Base-by-base conservation (phyloP, 139 green algal genomes). In the Picochlorum sp. region DNA sequence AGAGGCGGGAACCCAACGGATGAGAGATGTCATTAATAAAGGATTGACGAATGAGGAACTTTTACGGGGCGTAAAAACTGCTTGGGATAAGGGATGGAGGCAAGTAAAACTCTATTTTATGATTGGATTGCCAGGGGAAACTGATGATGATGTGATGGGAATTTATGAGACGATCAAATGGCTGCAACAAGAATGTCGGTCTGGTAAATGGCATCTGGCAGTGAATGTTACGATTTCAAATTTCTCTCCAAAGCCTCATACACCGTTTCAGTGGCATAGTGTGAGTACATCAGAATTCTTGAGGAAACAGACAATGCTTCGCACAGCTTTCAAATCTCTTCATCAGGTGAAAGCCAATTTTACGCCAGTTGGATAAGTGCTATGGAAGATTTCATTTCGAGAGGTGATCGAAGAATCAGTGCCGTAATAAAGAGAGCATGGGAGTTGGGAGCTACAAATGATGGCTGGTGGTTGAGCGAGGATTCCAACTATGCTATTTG, bases 211-310 rank as follows among this genome's bases (percentile, higher is more conserved):
- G 74, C 78, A 86, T 54, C 66, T 91, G 3, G 81, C 69, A 0
- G 68, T 92, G 13, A 75, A 79, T 28, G 68, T 90, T 13, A 91
- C 84, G 44, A 82, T 91, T 57, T 81, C 68, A 59, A 92, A 90
- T 71, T 90, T 90, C 76, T 88, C 82, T 15, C 84, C 84, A 66
- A 91, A 91, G 75, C 84, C 84, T 5, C 84, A 91, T 78, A 91
- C 84, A 16, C 85, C 85, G 45, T 91, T 92, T 70, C 85, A 91
- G 58, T 86, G 78, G 79, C 79, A 85, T 70, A 70, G 72, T 0
- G 85, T 92, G 13, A 75, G 50, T 45, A 85, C 83, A 4, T 59
- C 67, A 4, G 83, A 90, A 63, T 89, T 87, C 41, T 20, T 52
- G 41, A 67, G 83, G 52, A 91, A 91, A 74, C 80, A 90, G 67